Conservation (phyloP, 176 grass and related monocot species). For the Alopecurus myosuroides region DNA sequence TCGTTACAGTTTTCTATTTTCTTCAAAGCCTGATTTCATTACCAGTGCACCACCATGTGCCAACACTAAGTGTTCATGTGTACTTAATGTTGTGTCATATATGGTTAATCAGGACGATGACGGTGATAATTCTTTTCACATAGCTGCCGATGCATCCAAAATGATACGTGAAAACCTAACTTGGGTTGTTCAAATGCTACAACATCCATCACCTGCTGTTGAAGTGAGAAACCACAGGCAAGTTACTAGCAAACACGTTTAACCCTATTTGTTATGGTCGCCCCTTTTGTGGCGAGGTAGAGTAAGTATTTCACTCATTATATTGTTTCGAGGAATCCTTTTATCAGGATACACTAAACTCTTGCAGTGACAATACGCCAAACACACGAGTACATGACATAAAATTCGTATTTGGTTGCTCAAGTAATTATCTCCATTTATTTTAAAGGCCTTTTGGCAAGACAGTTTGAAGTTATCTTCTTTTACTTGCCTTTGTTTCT, state of each 20-base stretch:
- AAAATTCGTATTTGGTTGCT: not conserved
- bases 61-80: not conserved
- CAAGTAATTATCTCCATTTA: not conserved
- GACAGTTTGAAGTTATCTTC: not conserved
- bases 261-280: not conserved
- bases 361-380: slow-evolving; percentile 9
- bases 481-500: not conserved
- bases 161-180: slow-evolving; percentile 97
- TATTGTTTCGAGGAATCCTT: slow-evolving; percentile 15
- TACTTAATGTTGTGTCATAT: slow-evolving; percentile 25
- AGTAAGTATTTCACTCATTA: slow-evolving; percentile 5
- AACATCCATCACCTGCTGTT: slow-evolving; percentile 68
- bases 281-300: slow-evolving; percentile 11
- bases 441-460: slow-evolving; percentile 10
- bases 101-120: slow-evolving; percentile 90
- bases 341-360: slow-evolving; percentile 12
- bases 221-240: slow-evolving; percentile 98
- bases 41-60: not conserved
- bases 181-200: slow-evolving; percentile 92
- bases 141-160: slow-evolving; percentile 97
- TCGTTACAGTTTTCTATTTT: not conserved
- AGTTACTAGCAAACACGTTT: slow-evolving; percentile 20
- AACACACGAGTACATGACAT: not conserved
- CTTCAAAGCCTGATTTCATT: not conserved
- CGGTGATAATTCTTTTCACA: slow-evolving; percentile 96